Evolutionary conservation across 345 rosid genomes (phyloP), one percentile per base, ranked within the genome.

Genomic region (Eucalyptus microcorys): DNA sequence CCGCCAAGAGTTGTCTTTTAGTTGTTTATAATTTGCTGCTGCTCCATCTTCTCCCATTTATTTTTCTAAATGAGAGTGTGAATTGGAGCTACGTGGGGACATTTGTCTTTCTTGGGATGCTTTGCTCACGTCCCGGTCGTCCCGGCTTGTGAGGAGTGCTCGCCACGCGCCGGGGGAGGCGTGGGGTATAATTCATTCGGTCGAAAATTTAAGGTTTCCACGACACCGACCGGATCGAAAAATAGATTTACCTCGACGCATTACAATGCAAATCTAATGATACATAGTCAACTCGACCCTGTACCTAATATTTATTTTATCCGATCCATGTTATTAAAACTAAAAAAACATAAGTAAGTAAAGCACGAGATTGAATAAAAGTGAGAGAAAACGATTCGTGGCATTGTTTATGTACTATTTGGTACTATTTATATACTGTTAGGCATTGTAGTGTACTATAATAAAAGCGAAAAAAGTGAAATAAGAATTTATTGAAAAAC

Each of bases 381-480:
- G 3, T 49, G 0, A 5, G 1, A 52, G 3, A 52, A 7, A 52
- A 52, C 0, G 10, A 52, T 52, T 7, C 26, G 3, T 19, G 2
- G 1, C 10, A 52, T 3, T 19, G 5, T 19, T 52, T 0, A 52
- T 52, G 1, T 52, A 19, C 4, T 52, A 0, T 17, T 50, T 6
- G 9, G 3, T 50, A 50, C 8, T 1, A 0, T 49, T 50, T 50
- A 7, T 50, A 52, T 52, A 52, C 4, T 0, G 0, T 52, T 52
- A 3, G 4, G 4, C 1, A 3, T 2, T 19, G 3, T 52, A 19
- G 10, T 19, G 1, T 19, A 52, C 8, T 52, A 19, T 1, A 52
- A 1, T 7, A 52, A 3, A 52, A 52, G 0, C 2, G 0, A 52
- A 6, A 52, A 52, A 52, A 7, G 1, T 19, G 10, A 0, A 5